Percentiles rank a stretch among this genome's conserved stretches.
phyloP scores from a whole-genome alignment of 1,139 yeast species.

The Spathaspora jeffriesii region DNA sequence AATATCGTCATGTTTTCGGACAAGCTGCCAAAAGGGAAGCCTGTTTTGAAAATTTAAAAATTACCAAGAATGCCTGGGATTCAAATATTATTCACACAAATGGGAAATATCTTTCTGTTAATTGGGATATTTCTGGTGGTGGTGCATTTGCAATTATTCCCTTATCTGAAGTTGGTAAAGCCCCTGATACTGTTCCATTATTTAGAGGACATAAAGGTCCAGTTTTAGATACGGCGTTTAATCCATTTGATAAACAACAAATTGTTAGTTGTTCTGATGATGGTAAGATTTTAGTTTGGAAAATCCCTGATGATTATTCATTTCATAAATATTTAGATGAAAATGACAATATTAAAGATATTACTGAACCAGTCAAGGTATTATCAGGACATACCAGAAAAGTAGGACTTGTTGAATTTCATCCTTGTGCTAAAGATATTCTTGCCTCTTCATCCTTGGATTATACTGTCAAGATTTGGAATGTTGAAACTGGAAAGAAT shows the following conservation, averaged over 20 bases:
- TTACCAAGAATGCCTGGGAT: constrained; percentile 95
- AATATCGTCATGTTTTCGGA: constrained; percentile 94
- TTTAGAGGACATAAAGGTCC: constrained; percentile 97
- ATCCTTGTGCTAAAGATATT: constrained; percentile 85
- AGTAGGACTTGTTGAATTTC: constrained; percentile 91
- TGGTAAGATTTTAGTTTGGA: constrained; percentile 86
- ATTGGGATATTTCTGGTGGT: constrained; percentile 96
- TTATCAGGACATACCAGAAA: constrained; percentile 88
- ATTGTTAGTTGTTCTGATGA: constrained; percentile 92
- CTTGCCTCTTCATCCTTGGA: constrained; percentile 91
- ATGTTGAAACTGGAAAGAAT: constrained; percentile 72
- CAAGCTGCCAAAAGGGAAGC: constrained; percentile 87
- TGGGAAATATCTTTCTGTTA: constrained; percentile 82
- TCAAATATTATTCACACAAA: constrained; percentile 80
- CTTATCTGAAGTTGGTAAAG: constrained; percentile 81
- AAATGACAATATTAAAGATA: constrained; percentile 66
- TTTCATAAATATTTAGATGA: constrained; percentile 61
- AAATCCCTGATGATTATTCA: constrained; percentile 78
- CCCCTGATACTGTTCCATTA: constrained; percentile 90
- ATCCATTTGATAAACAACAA: constrained; percentile 79
- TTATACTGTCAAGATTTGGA: constrained; percentile 90
- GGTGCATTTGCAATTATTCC: constrained; percentile 98
- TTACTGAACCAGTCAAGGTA: constrained; percentile 64
- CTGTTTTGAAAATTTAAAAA: constrained; percentile 83
- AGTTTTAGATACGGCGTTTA: constrained; percentile 91